phyloP scores from a whole-genome alignment of 805 yeast genomes.

The Metschnikowia amazonensis region DNA sequence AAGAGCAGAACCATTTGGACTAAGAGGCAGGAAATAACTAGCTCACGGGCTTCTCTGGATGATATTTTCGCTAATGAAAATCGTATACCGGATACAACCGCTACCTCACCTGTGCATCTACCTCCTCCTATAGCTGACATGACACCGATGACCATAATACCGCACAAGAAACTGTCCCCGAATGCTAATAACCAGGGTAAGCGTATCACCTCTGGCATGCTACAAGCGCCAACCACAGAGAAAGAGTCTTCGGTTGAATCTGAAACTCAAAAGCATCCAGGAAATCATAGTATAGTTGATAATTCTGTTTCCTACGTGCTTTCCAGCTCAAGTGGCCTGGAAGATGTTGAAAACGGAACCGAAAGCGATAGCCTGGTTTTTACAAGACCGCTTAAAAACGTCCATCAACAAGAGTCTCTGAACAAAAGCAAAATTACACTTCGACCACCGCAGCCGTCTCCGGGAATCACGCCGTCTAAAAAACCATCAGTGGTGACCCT shows the following conservation, averaged over 20 bases:
- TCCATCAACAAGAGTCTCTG: background rate
- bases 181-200: slow-evolving; percentile 14
- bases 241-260: background rate
- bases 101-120: slow-evolving; percentile 19
- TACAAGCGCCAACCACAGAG: slow-evolving; percentile 24
- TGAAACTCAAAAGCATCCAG: background rate
- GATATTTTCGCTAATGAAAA: background rate
- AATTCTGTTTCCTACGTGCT: background rate
- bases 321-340: slow-evolving; percentile 3
- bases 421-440: slow-evolving; percentile 1
- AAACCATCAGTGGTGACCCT: slow-evolving; percentile 10
- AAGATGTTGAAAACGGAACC: slow-evolving; percentile 12
- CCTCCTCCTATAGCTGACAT: slow-evolving; percentile 33
- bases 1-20: slow-evolving; percentile 17
- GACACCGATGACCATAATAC: slow-evolving; percentile 20
- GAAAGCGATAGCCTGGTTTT: slow-evolving; percentile 13
- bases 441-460: slow-evolving; percentile 6
- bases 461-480: slow-evolving; percentile 11
- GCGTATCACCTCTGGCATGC: slow-evolving; percentile 43
- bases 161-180: slow-evolving; percentile 24
- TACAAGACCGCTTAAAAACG: slow-evolving; percentile 6
- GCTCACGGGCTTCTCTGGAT: slow-evolving; percentile 5
- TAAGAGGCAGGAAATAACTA: slow-evolving; percentile 4
- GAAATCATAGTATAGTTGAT: background rate
- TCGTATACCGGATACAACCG: background rate